Evolutionary conservation across 768 basidiomycete species (phyloP), one percentile per base, ranked within the genome.

Genomic region (Naematelia aurantialba): DNA sequence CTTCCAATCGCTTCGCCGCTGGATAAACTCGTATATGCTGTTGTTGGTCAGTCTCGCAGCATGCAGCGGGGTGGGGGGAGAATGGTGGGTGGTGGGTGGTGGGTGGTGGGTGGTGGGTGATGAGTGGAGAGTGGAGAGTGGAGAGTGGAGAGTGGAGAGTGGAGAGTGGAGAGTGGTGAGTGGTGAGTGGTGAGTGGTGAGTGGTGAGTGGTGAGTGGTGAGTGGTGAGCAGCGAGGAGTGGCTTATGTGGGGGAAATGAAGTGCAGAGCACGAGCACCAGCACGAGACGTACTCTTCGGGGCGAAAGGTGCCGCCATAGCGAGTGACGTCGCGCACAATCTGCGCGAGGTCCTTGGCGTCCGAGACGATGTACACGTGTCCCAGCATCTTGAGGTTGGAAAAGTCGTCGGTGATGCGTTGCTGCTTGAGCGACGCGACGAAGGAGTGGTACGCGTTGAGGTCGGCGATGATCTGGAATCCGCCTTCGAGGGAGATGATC

Each of bases 11-110:
- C 89, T 88, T 30, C 93, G 83, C 21, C 93, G 81, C 58, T 92
- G 90, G 69, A 97, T 89, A 69, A 97, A 94, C 76, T 98, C 94
- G 74, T 97, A 97, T 52, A 97, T 82, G 72, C 97, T 94, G 85
- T 39, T 8, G 87, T 21, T n/a, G 21, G 24, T 53, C 26, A 54
- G 31, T 48, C 19, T 25, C 46, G 29, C 17, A 17, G n/a, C n/a
- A n/a, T n/a, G n/a, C n/a, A 39, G 34, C 17, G 34, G 34, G 17
- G 8, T 39, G 17, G 34, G 17, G 34, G 17, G 34, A 39, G 34
- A 39, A 8, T n/a, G n/a, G n/a, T n/a, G n/a, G n/a, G n/a, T n/a
- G n/a, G n/a, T n/a, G n/a, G n/a, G n/a, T n/a, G n/a, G n/a, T n/a
- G n/a, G n/a, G n/a, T n/a, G n/a, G n/a, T n/a, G n/a, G n/a, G n/a